phyloP scores from a whole-genome alignment of 768 basidiomycete genomes.

The Calocybe cyanea region DNA sequence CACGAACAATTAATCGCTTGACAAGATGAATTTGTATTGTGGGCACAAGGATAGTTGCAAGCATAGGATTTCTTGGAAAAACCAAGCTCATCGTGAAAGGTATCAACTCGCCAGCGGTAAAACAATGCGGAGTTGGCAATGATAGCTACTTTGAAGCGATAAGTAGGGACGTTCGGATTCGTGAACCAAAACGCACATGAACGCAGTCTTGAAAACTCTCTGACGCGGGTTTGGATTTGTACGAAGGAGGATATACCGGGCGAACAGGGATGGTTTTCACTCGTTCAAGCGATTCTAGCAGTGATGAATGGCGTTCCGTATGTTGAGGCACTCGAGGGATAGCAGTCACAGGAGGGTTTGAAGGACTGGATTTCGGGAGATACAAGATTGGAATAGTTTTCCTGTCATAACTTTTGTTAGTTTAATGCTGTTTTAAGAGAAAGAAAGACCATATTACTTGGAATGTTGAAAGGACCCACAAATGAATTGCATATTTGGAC shows the following conservation, averaged over 20 bases:
- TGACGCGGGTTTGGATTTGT: constrained; percentile 10
- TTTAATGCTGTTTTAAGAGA: background rate
- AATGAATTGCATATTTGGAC: background rate
- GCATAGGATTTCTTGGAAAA: constrained; percentile 32
- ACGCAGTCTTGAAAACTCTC: constrained; percentile 18
- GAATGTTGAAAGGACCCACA: no score
- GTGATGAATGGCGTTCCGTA: constrained; percentile 14
- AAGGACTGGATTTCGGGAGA: constrained; percentile 39
- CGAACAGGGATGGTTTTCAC: constrained; percentile 25
- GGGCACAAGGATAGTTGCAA: constrained; percentile 30
- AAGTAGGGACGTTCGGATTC: background rate
- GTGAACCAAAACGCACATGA: constrained; percentile 21
- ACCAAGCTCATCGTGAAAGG: constrained; percentile 34
- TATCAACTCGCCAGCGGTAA: constrained; percentile 37
- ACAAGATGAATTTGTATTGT: constrained; percentile 32
- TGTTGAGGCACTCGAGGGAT: constrained; percentile 25
- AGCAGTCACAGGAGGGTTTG: constrained; percentile 26
- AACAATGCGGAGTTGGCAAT: constrained; percentile 30
- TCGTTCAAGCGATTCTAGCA: constrained; percentile 20
- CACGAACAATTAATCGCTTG: constrained; percentile 29
- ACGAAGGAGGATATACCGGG: constrained; percentile 17
- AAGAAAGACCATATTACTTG: background rate
- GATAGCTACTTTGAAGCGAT: constrained; percentile 26
- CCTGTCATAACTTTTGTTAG: constrained; percentile 13
- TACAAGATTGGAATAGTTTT: constrained; percentile 35